Base-by-base conservation (phyloP, 2,329 filamentous ascomycete genomes). In the Biscogniauxia marginata region DNA sequence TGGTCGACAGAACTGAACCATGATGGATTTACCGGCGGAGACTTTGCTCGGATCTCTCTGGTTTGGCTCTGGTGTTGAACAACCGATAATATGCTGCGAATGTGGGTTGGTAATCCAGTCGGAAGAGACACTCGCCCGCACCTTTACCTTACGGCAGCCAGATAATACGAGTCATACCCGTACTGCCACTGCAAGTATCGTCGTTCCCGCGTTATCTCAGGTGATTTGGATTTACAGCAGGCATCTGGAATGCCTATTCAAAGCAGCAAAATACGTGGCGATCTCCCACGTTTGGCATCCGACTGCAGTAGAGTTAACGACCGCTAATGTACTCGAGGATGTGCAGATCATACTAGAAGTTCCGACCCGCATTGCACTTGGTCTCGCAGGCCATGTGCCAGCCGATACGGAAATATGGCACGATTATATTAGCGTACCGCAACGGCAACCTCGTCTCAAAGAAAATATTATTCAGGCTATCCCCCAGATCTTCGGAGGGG, bases 391-490 rank as follows among this genome's bases (percentile, higher is more conserved):
- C 7, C 19, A 43, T 22, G 22, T 51, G 8, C 34, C 49, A 6
- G 7, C 39, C 39, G 8, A 21, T 21, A 20, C 23, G 7, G 49
- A 65, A 25, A 30, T 60, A 4, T 65, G 63, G 63, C 61, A 63
- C 46, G 59, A 65, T 52, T 63, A 65, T 39, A 54, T 62, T 8
- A 63, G 59, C 21, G 63, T 65, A 7, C 59, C 63, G 13, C 61
- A 60, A 39, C 55, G 56, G 54, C 30, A 39, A 9, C 30, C 34
- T 5, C 25, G 34, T 1, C 53, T 55, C 34, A 53, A 59, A 30
- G 48, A 46, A 16, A 50, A 47, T 7, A 51, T 56, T 22, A 52
- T 59, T 21, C 51, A 49, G 6, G 47, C 47, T 11, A 57, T 59
- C 22, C 54, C 54, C 11, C 13, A 43, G 21, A 53, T 59, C 23